A percentile compares a stretch with the other conserved stretches of the same genome.
These are phyloP conservation scores for Penicillium vulpinum DNA, from an alignment of 2,329 filamentous ascomycete genomes.

Conservation along the genomic window DNA sequence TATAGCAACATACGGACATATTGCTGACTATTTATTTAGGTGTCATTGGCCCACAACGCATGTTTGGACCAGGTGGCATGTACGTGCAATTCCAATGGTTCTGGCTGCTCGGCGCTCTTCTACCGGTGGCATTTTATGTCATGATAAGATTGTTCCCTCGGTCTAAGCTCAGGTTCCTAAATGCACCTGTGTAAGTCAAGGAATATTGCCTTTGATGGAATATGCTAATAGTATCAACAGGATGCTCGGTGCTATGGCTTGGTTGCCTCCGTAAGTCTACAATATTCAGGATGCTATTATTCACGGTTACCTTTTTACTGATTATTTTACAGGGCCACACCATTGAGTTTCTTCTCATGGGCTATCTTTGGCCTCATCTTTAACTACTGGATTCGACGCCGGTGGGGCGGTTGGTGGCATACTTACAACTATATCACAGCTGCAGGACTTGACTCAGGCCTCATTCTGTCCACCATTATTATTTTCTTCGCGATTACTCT, in stretches of 20 bases:
- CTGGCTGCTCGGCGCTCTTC: conserved; percentile 64
- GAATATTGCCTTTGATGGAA: background rate
- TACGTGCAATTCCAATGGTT: conserved; percentile 66
- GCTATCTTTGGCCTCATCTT: conserved; percentile 53
- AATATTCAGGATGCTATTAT: conserved; percentile 18
- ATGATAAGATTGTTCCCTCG: conserved; percentile 61
- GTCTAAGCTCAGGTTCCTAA: conserved; percentile 63
- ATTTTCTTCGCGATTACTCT: conserved; percentile 68
- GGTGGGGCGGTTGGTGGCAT: conserved; percentile 40
- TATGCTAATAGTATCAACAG: conserved; percentile 10
- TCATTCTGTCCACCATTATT: conserved; percentile 63
- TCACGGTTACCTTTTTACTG: background rate
- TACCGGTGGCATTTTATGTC: conserved; percentile 59
- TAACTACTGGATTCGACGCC: conserved; percentile 38
- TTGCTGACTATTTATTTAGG: conserved; percentile 50
- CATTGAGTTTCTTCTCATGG: conserved; percentile 68
- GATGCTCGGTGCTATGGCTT: conserved; percentile 29
- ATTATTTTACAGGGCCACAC: conserved; percentile 49
- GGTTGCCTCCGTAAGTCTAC: conserved; percentile 47
- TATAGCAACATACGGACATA: conserved; percentile 37
- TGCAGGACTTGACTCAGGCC: conserved; percentile 50
- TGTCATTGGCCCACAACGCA: conserved; percentile 65
- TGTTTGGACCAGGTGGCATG: conserved; percentile 62
- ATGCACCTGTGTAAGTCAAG: conserved; percentile 49
- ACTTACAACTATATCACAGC: conserved; percentile 45